These are phyloP conservation scores for Rasamsonia emersonii DNA, from an alignment of 2,329 filamentous ascomycete species.

Conservation along the genomic window DNA sequence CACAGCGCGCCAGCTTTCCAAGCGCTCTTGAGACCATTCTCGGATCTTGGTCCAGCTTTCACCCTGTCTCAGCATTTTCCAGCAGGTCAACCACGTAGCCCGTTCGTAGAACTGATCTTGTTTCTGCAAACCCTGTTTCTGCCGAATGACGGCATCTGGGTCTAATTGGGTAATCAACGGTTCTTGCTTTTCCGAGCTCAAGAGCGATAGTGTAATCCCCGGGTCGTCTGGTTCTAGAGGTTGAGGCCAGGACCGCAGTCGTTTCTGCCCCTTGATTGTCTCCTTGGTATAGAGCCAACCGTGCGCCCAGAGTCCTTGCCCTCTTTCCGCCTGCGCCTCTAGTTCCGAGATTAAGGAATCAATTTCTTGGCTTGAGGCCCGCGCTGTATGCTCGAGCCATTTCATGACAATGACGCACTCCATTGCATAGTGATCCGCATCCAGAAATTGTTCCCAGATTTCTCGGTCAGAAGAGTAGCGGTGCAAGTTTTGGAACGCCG, in stretches of 20 bases:
- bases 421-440: slow-evolving; percentile 61
- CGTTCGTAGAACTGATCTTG: slow-evolving; percentile 84
- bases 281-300: slow-evolving; percentile 90
- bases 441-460: slow-evolving; percentile 65
- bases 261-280: slow-evolving; percentile 83
- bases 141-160: slow-evolving; percentile 77
- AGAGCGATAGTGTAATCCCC: slow-evolving; percentile 47
- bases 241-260: slow-evolving; percentile 59
- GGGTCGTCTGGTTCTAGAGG: slow-evolving; percentile 56
- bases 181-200: slow-evolving; percentile 51
- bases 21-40: slow-evolving; percentile 77
- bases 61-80: slow-evolving; percentile 84
- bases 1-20: slow-evolving; percentile 82
- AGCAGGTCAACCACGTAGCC: slow-evolving; percentile 88
- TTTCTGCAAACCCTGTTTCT: slow-evolving; percentile 65
- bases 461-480: slow-evolving; percentile 53
- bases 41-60: slow-evolving; percentile 63
- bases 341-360: slow-evolving; percentile 68
- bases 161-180: slow-evolving; percentile 79
- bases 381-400: slow-evolving; percentile 76
- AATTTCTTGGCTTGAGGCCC: slow-evolving; percentile 59
- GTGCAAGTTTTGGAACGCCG: slow-evolving; percentile 36
- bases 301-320: slow-evolving; percentile 67
- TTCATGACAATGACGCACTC: slow-evolving; percentile 74
- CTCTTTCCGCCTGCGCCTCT: slow-evolving; percentile 66